Percentiles rank a stretch among this genome's conserved stretches.
Evolutionary conservation across 306 rosid genomes (phyloP).

Genomic region (Cicer bijugum): DNA sequence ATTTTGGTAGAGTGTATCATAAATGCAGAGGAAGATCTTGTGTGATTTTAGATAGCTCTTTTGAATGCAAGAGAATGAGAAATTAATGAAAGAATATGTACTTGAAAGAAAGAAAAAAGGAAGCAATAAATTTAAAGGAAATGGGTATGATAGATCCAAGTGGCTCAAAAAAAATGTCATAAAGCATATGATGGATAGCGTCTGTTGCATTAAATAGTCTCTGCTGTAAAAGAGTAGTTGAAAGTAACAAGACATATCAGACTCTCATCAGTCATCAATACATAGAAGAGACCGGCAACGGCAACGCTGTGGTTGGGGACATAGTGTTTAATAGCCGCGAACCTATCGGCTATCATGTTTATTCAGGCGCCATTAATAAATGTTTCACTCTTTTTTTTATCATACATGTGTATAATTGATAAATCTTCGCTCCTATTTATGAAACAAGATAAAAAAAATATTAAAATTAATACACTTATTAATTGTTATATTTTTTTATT

Average conservation of each 20-base stretch:
- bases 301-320: background rate
- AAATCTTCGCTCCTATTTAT: too few species aligned
- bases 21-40: slow-evolving; percentile 15
- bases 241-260: slow-evolving; percentile 33
- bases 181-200: slow-evolving; percentile 60
- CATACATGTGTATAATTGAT: too few species aligned
- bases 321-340: slow-evolving; percentile 15
- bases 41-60: slow-evolving; percentile 8
- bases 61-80: background rate
- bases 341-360: background rate
- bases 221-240: background rate
- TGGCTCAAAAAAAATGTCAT: slow-evolving; percentile 43
- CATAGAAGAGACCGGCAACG: slow-evolving; percentile 27
- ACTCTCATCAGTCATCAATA: slow-evolving; percentile 26
- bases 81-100: slow-evolving; percentile 12
- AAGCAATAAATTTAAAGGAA: too few species aligned
- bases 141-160: background rate
- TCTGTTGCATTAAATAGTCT: slow-evolving; percentile 21
- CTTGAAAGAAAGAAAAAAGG: background rate
- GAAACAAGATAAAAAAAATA: too few species aligned
- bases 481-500: too few species aligned
- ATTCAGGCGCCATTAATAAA: too few species aligned
- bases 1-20: slow-evolving; percentile 16
- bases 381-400: too few species aligned
- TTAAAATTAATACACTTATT: too few species aligned